phyloP scores from a whole-genome alignment of 2,329 filamentous ascomycete species.

The Aureobasidium sp. region DNA sequence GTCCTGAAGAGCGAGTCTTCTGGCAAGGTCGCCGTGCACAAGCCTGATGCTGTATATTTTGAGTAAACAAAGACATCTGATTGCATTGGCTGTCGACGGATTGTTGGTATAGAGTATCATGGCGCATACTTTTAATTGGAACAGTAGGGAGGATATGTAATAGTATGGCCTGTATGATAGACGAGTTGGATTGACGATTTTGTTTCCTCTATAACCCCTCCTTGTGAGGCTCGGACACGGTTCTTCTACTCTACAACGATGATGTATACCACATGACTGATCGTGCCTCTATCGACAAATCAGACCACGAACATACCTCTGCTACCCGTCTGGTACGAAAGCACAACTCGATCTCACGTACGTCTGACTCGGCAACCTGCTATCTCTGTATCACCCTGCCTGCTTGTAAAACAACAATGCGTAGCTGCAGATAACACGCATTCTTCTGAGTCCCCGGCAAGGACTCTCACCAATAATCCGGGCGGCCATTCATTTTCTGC shows the following conservation, averaged over 20 bases:
- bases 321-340: neutral
- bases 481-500: neutral
- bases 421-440: too few species aligned
- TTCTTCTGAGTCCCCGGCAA: neutral
- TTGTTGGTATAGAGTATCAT: too few species aligned
- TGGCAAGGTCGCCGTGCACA: conserved; percentile 39
- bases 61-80: neutral
- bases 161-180: neutral
- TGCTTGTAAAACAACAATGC: neutral
- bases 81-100: too few species aligned
- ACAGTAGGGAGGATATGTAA: neutral
- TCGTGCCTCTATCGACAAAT: neutral
- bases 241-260: neutral
- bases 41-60: conserved; percentile 37
- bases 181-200: neutral
- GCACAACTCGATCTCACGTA: neutral
- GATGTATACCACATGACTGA: too few species aligned
- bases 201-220: neutral
- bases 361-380: neutral
- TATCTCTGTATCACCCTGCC: neutral
- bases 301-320: neutral
- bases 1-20: conserved; percentile 34
- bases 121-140: too few species aligned
- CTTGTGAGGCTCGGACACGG: neutral
- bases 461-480: neutral